These are phyloP conservation scores for Cymbopogon citratus DNA, from an alignment of 176 grass and related monocot species.

Conservation along the genomic window DNA sequence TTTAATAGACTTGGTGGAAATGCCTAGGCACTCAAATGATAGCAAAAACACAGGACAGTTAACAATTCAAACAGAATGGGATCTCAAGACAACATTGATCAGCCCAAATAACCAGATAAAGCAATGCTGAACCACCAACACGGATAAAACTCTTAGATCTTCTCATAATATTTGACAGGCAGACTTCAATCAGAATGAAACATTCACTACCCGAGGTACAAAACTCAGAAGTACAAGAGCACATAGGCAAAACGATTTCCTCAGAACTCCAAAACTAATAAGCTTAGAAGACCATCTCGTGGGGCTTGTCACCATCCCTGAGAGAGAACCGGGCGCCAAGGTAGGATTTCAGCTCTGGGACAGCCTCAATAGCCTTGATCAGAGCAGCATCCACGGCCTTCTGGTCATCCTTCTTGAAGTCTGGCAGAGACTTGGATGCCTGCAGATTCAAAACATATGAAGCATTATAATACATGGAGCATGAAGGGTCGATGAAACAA, in stretches of 20 bases:
- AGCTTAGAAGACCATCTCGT: slow-evolving; percentile 79
- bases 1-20: too few species aligned
- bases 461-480: neutral
- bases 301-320: slow-evolving; percentile 84
- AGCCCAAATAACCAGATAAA: too few species aligned
- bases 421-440: slow-evolving; percentile 45
- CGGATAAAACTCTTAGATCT: slow-evolving; percentile 20
- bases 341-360: slow-evolving; percentile 73
- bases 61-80: too few species aligned
- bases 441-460: slow-evolving; percentile 13
- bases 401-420: slow-evolving; percentile 85
- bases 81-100: too few species aligned
- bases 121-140: neutral
- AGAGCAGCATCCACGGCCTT: slow-evolving; percentile 65
- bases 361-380: slow-evolving; percentile 58
- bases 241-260: slow-evolving; percentile 33
- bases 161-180: slow-evolving; percentile 36
- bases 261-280: slow-evolving; percentile 3
- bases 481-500: neutral
- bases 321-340: slow-evolving; percentile 72
- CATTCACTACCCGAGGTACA: slow-evolving; percentile 22
- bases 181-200: slow-evolving; percentile 21
- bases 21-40: too few species aligned
- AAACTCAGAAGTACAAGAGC: slow-evolving; percentile 28
- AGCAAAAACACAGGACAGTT: too few species aligned